Evolutionary conservation across 768 basidiomycete genomes (phyloP), one percentile per base, ranked within the genome.

Genomic region (Suillus hirtellus): DNA sequence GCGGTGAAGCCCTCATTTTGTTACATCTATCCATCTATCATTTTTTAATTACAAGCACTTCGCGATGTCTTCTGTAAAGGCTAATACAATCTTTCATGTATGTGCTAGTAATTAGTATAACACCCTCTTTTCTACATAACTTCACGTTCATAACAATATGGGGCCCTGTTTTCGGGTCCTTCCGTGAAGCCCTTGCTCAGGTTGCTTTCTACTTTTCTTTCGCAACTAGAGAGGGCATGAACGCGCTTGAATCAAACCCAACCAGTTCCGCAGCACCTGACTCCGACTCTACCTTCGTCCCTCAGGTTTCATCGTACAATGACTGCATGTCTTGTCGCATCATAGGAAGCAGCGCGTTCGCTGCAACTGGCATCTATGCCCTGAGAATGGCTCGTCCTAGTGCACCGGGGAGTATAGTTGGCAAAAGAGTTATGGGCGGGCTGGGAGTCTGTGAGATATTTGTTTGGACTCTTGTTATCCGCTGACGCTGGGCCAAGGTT

Each of bases 291-390:
- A 2, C 55, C 40, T 11, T 27, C 15, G 40, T 27, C 24, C 38
- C 38, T 40, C 38, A 12, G 6, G 3, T 11, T 31, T 46, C 35
- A 43, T 19, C 60, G 4, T 68, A 76, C 66, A 73, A 80, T 54
- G 88, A 91, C 47, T 92, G 90, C 64, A 68, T 89, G n/a, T 81
- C 87, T 1, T 92, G 91, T 72, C 84, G 84, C 47, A 76, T 92
- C 60, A 82, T 89, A 46, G 89, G 90, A 21, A 83, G 89, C 0
- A 85, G 78, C 37, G 85, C 87, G 2, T 81, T 92, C 6, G 84
- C 81, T 24, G 82, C 82, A 4, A 82, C 86, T 5, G 90, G 91
- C 6, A 65, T 86, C 31, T 91, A 92, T 70, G 89, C 90, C 2
- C 73, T 92, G 34, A 81, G 82, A 72, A 82, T 84, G 78, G 83